Base-by-base conservation (phyloP, 495 filamentous ascomycete genomes). In the Chlorociboria aeruginascens region DNA sequence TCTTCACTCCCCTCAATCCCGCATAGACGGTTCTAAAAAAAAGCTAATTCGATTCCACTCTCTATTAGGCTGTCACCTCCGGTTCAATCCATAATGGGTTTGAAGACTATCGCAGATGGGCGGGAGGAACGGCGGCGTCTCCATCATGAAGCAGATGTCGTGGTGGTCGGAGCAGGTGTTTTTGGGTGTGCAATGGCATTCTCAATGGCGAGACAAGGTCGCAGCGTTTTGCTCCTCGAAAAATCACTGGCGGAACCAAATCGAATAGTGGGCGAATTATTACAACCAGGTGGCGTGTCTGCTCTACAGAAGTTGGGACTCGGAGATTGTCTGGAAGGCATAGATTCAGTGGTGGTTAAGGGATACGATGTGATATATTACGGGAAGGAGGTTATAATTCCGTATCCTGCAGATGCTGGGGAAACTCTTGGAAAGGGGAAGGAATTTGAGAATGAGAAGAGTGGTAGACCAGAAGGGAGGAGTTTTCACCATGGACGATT, bases 241-340 rank as follows among this genome's bases (percentile, higher is more conserved):
- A 72, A 72, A 53, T 90, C 82, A 64, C 69, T 95, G 62, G 89
- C 90, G 66, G 86, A 96, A 68, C 92, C 92, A 10, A 87, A 97
- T 69, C 81, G 92, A 46, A 98, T 98, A 57, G 89, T 98, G 16
- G 92, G 92, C 46, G 92, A 98, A 69, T 66, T 98, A 49, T 67
- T 98, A 59, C 92, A 98, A 63, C 92, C 92, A 3, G 92, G 92
- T 30, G 92, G 92, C 36, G 81, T 95, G 34, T 66, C 72, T 37
- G 89, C 93, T 14, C 70, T 98, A 51, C 73, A 82, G 57, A 78
- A 82, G 54, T 68, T 98, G 44, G 93, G 93, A 7, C 64, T 98
- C 43, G 63, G 63, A 38, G 77, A 86, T 50, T 95, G 89, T 60
- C 69, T 98, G 12, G 89, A 98, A 46, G 84, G 67, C 12, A 97